A percentile compares a stretch with the other conserved stretches of the same genome.
Conservation (phyloP, 2,329 filamentous ascomycete genomes). For the Clonostachys solani region DNA sequence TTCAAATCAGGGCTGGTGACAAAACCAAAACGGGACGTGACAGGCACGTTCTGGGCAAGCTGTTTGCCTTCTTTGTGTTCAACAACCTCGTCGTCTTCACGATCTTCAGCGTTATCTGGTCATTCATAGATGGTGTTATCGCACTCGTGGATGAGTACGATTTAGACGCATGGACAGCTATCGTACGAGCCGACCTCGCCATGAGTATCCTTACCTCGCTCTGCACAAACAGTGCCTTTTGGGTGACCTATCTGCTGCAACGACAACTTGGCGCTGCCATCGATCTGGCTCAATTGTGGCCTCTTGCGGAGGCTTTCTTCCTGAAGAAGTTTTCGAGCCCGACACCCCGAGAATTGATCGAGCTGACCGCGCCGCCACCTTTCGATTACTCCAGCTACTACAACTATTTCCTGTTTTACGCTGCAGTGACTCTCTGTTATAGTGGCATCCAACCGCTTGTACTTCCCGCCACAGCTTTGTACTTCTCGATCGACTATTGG, state of each 20-base stretch:
- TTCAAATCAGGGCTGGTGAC: constrained; percentile 81
- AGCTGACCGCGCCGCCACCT: constrained; percentile 83
- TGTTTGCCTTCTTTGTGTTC: constrained; percentile 95
- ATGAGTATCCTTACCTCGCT: constrained; percentile 66
- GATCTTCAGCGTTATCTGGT: constrained; percentile 79
- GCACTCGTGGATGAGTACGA: too few relatives aligned
- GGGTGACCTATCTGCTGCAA: constrained; percentile 91
- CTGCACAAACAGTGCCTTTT: constrained; percentile 82
- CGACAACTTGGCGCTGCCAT: constrained; percentile 90
- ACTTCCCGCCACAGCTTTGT: constrained; percentile 79
- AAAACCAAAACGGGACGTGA: constrained; percentile 90
- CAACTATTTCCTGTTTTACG: constrained; percentile 96
- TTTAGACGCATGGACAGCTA: constrained; percentile 60
- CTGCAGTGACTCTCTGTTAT: constrained; percentile 83
- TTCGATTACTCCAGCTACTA: constrained; percentile 98
- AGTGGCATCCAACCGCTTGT: constrained; percentile 82
- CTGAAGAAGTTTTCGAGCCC: constrained; percentile 80
- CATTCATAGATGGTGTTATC: constrained; percentile 61
- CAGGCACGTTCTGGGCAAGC: constrained; percentile 81
- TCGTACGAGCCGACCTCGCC: constrained; percentile 61
- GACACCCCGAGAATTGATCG: constrained; percentile 86
- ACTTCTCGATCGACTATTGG: constrained; percentile 82
- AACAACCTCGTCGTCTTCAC: constrained; percentile 97
- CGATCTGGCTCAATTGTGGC: constrained; percentile 86
- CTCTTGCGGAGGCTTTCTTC: constrained; percentile 79